Evolutionary conservation across 192 early-diverging fungal genomes (phyloP), one percentile per base, ranked within the genome.

Genomic region (Helicostylum pulchrum): DNA sequence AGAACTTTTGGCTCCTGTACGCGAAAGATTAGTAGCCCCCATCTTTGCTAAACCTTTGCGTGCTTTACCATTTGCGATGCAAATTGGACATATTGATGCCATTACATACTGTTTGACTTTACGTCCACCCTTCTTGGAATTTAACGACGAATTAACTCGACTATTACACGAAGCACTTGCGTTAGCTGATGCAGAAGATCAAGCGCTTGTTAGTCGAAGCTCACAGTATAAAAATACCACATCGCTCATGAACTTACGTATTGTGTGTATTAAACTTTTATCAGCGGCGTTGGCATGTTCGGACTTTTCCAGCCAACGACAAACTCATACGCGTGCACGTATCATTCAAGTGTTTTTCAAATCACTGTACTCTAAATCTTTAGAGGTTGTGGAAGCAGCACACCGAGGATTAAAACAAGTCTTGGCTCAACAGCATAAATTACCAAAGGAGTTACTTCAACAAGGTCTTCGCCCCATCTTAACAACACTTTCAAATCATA

Each of bases 331-430:
- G 0, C 85, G 94, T 20, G 85, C 90, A 8, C 87, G 95, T 46
- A 98, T 99, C 23, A 96, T 96, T 53, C 85, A 91, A 5, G 93
- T 99, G 23, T 99, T 99, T 70, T 99, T 99, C 86, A 99, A 97
- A 78, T 92, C 91, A 17, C 78, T 99, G n/a, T 98, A 99, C 67
- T 88, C 91, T 67, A 98, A 94, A 65, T 88, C 88, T 7, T 85
- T 89, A 2, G 96, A 99, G 69, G 90, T 99, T 8, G 95, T 99
- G 8, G 93, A 96, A 46, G 91, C 88, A 12, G 94, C 96, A 2
- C 90, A 97, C 72, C 87, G 92, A 59, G 97, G 95, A 12, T 70
- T 99, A 48, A 84, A 86, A 53, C 85, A 90, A 64, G 91, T 95
- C 8, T 68, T 95, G 44, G 72, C 78, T 1, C 84, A 88, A 58